These are phyloP conservation scores for Hymenoscyphus occultus DNA, from an alignment of 2,329 filamentous ascomycete species.

Conservation along the genomic window DNA sequence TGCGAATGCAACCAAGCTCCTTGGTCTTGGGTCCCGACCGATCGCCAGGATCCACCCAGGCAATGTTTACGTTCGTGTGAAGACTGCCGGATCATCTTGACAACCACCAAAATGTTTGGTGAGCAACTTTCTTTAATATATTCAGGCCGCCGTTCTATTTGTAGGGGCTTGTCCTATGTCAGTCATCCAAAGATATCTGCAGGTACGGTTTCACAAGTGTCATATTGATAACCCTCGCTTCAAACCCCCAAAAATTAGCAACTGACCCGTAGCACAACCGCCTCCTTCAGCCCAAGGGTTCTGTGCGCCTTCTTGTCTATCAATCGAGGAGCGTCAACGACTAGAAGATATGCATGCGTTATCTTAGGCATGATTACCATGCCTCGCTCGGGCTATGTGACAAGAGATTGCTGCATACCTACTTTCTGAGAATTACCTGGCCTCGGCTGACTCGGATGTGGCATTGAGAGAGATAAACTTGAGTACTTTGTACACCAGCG, in stretches of 20 bases:
- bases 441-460: background rate
- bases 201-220: conserved; percentile 1
- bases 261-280: background rate
- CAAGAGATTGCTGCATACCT: background rate
- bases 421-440: background rate
- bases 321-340: background rate
- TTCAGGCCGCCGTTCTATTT: background rate
- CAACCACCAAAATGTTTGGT: background rate
- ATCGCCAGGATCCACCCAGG: background rate
- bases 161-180: background rate
- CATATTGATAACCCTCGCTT: background rate
- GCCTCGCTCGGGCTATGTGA: background rate
- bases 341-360: background rate
- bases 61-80: background rate
- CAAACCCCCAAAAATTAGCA: conserved; percentile 1
- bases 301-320: background rate
- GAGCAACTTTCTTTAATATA: background rate
- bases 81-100: background rate
- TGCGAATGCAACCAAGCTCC: conserved; percentile 1
- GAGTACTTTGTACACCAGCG: background rate
- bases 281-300: conserved; percentile 2
- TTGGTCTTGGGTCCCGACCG: background rate
- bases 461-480: too few species aligned
- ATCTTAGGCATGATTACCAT: background rate
- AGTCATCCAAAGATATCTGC: background rate